Conservation (phyloP, 2,329 filamentous ascomycete species). For the Hymenoscyphus occultus region DNA sequence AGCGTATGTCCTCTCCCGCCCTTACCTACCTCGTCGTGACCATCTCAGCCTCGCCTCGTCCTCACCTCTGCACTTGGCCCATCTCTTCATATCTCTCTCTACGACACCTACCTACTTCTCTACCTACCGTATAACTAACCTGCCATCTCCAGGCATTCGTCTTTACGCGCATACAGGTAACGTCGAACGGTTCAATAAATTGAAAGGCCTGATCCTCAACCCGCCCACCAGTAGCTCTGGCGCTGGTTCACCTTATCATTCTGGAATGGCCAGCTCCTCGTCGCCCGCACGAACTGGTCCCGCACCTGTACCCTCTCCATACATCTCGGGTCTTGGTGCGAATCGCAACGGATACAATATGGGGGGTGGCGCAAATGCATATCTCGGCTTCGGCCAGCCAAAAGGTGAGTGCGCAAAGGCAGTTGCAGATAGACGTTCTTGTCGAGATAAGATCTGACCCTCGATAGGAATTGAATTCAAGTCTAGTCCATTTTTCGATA, state of each 20-base stretch:
- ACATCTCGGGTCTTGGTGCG: slow-evolving; percentile 7
- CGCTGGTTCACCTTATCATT: slow-evolving; percentile 6
- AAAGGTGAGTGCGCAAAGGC: slow-evolving; percentile 1
- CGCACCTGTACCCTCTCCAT: slow-evolving; percentile 9
- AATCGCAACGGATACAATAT: slow-evolving; percentile 16
- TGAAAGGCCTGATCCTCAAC: slow-evolving; percentile 30
- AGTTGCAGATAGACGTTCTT: neutral
- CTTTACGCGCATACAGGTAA: slow-evolving; percentile 26
- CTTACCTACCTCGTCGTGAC: slow-evolving; percentile 15
- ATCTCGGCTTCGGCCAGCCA: slow-evolving; percentile 11
- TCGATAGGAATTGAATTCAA: slow-evolving; percentile 55
- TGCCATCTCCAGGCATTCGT: slow-evolving; percentile 25
- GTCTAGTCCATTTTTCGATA: slow-evolving; percentile 79
- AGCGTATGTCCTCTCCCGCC: slow-evolving; percentile 57
- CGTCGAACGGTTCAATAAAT: slow-evolving; percentile 26
- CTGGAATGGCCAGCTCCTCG: slow-evolving; percentile 19
- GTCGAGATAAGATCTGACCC: neutral
- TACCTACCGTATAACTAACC: slow-evolving; percentile 7
- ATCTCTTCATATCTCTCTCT: neutral
- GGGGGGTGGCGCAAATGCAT: slow-evolving; percentile 15
- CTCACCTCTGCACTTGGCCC: neutral
- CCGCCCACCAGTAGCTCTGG: slow-evolving; percentile 16
- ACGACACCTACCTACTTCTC: neutral
- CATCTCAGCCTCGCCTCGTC: neutral
- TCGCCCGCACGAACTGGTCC: slow-evolving; percentile 22